Percentiles rank a stretch among this genome's conserved stretches.
phyloP scores from a whole-genome alignment of 768 basidiomycete genomes.

The Lactarius evosmus region DNA sequence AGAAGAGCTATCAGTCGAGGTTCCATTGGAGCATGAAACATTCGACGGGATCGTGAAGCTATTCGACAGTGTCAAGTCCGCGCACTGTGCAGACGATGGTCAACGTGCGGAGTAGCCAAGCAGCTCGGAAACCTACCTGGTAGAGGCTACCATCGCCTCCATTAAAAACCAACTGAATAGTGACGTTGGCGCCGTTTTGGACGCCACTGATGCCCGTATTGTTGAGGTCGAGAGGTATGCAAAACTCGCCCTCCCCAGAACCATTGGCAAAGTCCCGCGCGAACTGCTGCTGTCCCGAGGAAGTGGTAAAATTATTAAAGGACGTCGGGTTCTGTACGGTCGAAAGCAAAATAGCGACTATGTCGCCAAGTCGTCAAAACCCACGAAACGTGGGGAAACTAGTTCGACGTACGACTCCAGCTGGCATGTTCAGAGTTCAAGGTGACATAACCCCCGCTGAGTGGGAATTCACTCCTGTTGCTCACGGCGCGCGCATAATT shows the following conservation, averaged over 20 bases:
- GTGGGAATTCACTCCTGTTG: conserved; percentile 67
- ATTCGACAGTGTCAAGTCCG: conserved; percentile 69
- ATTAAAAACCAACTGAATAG: conserved; percentile 62
- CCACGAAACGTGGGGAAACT: not conserved
- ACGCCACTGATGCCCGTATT: conserved; percentile 48
- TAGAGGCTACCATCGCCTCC: conserved; percentile 72
- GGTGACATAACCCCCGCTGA: conserved; percentile 56
- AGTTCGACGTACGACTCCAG: conserved; percentile 51
- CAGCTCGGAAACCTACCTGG: conserved; percentile 46
- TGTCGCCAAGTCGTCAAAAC: conserved; percentile 20
- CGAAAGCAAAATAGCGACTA: conserved; percentile 55
- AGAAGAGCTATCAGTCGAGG: conserved; percentile 22
- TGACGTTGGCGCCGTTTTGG: conserved; percentile 65
- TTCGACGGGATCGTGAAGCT: conserved; percentile 48
- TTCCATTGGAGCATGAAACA: conserved; percentile 36
- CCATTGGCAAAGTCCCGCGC: conserved; percentile 49
- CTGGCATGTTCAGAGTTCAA: conserved; percentile 62
- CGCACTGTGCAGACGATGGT: conserved; percentile 49
- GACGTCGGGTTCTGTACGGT: conserved; percentile 55
- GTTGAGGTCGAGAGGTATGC: conserved; percentile 63
- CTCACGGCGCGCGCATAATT: conserved; percentile 52
- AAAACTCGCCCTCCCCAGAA: conserved; percentile 57
- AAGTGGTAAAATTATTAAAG: conserved; percentile 59
- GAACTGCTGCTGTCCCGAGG: conserved; percentile 36
- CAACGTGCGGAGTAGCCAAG: not conserved